Evolutionary conservation across 2,329 filamentous ascomycete genomes (phyloP).

Genomic region (Cladosporium sphaerospermum): DNA sequence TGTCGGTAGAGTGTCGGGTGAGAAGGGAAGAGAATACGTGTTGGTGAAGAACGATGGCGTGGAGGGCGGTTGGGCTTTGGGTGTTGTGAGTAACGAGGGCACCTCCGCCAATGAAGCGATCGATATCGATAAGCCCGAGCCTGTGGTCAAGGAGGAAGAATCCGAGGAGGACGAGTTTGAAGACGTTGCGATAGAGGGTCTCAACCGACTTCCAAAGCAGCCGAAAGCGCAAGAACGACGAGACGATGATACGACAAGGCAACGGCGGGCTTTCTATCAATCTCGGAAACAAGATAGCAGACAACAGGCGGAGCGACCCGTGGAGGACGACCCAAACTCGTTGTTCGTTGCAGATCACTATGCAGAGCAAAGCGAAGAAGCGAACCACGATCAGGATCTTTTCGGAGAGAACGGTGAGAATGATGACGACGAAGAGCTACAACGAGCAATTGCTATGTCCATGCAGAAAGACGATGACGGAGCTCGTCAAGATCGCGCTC

Average conservation of each 20-base stretch:
- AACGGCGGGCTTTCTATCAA: conserved; percentile 44
- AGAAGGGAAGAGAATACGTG: conserved; percentile 89
- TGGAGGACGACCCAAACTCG: conserved; percentile 42
- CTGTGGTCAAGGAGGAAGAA: conserved; percentile 44
- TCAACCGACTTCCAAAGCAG: conserved; percentile 73
- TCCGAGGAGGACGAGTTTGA: conserved; percentile 68
- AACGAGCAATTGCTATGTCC: conserved; percentile 78
- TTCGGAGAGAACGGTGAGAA: conserved; percentile 52
- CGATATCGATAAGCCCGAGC: conserved; percentile 68
- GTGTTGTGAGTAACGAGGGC: conserved; percentile 80
- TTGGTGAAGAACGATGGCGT: conserved; percentile 92
- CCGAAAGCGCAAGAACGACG: conserved; percentile 35
- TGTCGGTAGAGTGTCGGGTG: conserved; percentile 66
- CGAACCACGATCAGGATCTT: conserved; percentile 39
- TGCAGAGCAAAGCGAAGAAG: conserved; percentile 18
- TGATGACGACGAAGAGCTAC: conserved; percentile 68
- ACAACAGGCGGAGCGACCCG: conserved; percentile 18
- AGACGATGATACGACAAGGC: conserved; percentile 36
- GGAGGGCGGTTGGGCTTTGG: conserved; percentile 91
- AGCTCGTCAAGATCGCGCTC: conserved; percentile 9
- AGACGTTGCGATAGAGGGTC: conserved; percentile 82
- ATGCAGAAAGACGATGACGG: conserved; percentile 55
- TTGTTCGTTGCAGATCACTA: conserved; percentile 49
- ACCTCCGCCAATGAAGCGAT: conserved; percentile 83
- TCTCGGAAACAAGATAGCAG: conserved; percentile 28